A percentile compares a stretch with the other conserved stretches of the same genome.
Evolutionary conservation across 2,329 filamentous ascomycete genomes (phyloP).

Genomic region (Cryphonectria nitschkei): DNA sequence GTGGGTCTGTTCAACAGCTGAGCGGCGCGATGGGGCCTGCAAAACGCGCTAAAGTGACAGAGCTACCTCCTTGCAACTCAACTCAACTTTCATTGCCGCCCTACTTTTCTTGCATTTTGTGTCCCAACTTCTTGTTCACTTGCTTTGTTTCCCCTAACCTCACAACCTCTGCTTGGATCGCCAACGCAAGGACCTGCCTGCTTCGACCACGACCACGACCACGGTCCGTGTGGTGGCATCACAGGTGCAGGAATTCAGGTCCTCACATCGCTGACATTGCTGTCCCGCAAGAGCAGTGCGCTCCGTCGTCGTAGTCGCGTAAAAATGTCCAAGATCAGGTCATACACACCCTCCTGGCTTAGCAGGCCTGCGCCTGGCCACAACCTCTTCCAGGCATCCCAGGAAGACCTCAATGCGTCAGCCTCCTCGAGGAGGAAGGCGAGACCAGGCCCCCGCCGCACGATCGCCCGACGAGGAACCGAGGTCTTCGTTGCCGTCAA

Average conservation of each 20-base stretch:
- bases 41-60: slow-evolving; percentile 29
- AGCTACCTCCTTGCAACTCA: slow-evolving; percentile 12
- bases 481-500: slow-evolving; percentile 89
- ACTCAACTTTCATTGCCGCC: slow-evolving; percentile 13
- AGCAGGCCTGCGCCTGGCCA: slow-evolving; percentile 76
- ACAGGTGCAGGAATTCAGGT: background rate
- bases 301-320: slow-evolving; percentile 38
- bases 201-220: background rate
- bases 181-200: background rate
- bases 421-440: slow-evolving; percentile 47
- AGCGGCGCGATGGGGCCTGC: slow-evolving; percentile 15
- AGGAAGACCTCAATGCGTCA: slow-evolving; percentile 39
- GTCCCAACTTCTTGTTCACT: slow-evolving; percentile 4
- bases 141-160: background rate
- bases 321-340: slow-evolving; percentile 81
- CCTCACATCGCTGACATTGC: slow-evolving; percentile 21
- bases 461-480: slow-evolving; percentile 78
- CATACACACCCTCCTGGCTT: slow-evolving; percentile 87
- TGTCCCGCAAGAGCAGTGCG: slow-evolving; percentile 12
- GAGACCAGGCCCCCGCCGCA: slow-evolving; percentile 58
- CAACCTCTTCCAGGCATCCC: slow-evolving; percentile 68
- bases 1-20: slow-evolving; percentile 13
- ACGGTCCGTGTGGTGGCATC: slow-evolving; percentile 14
- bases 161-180: too few relatives aligned
- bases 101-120: slow-evolving; percentile 19